Percentiles rank a stretch among this genome's conserved stretches.
These are phyloP conservation scores for Solanum pimpinellifolium DNA, from an alignment of 257 asterid species.

Conservation along the genomic window DNA sequence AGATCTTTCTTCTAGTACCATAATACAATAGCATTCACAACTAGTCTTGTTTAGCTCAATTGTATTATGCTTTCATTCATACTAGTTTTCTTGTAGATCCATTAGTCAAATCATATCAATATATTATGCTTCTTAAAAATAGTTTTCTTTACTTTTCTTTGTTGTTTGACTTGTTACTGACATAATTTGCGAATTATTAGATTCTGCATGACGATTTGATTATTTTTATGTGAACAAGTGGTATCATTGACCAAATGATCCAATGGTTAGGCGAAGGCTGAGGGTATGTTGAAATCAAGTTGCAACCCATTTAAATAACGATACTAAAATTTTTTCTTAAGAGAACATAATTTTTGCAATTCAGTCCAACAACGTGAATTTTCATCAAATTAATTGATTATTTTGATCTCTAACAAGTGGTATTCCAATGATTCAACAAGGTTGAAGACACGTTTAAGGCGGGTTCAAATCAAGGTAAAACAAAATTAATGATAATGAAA, in stretches of 20 bases:
- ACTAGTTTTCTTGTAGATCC: neutral
- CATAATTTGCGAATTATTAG: too few species aligned
- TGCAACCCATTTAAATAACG: neutral
- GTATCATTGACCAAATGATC: neutral
- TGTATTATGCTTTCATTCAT: too few species aligned
- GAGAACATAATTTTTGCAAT: neutral
- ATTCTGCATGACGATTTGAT: fast-evolving
- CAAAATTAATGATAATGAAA: too few species aligned
- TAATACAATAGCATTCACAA: neutral
- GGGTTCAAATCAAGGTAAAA: too few species aligned
- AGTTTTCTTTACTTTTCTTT: too few species aligned
- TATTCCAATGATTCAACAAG: too few species aligned
- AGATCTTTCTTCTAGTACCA: neutral
- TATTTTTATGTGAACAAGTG: neutral
- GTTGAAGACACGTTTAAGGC: too few species aligned
- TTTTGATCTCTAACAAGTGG: too few species aligned
- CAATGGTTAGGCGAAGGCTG: neutral
- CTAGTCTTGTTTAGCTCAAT: neutral
- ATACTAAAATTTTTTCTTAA: too few species aligned
- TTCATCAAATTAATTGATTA: neutral
- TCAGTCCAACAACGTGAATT: neutral
- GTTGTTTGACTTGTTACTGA: too few species aligned
- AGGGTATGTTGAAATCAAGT: neutral
- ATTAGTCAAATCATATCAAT: neutral
- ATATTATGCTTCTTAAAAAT: too few species aligned